A percentile compares a stretch with the other conserved stretches of the same genome.
These are phyloP conservation scores for Amesomyces nigricolor DNA, from an alignment of 2,329 filamentous ascomycete species.

Conservation along the genomic window DNA sequence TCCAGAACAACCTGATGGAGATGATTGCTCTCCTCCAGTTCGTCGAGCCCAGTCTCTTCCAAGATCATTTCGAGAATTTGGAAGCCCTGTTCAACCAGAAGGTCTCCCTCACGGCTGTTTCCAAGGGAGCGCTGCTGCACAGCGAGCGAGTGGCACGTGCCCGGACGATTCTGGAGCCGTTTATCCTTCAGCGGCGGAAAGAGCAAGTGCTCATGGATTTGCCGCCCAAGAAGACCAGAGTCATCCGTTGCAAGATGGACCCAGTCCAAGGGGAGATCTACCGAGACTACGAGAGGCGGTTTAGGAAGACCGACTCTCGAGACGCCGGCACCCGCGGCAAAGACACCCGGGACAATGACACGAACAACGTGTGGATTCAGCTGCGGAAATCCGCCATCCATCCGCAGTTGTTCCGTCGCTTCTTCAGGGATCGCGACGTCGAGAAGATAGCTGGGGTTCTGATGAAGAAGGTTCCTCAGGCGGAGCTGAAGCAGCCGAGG, in stretches of 20 bases:
- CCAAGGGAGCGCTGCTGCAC: conserved; percentile 78
- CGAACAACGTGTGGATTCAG: conserved; percentile 77
- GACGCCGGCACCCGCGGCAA: conserved; percentile 52
- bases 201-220: conserved; percentile 82
- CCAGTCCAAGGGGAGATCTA: conserved; percentile 69
- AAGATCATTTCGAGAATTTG: conserved; percentile 70
- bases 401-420: conserved; percentile 75
- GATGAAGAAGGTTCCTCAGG: conserved; percentile 59
- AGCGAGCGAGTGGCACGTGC: conserved; percentile 81
- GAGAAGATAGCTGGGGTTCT: conserved; percentile 72
- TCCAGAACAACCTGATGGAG: conserved; percentile 93
- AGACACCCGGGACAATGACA: conserved; percentile 48
- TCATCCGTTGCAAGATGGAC: conserved; percentile 78
- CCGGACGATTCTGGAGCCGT: conserved; percentile 87
- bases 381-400: conserved; percentile 90
- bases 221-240: conserved; percentile 69
- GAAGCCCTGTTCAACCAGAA: conserved; percentile 87
- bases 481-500: conserved; percentile 48
- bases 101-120: conserved; percentile 72
- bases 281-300: conserved; percentile 55
- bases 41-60: conserved; percentile 81
- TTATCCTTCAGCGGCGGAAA: conserved; percentile 91
- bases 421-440: conserved; percentile 71
- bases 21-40: conserved; percentile 88
- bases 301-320: conserved; percentile 56